Conservation (phyloP, 179 eudicot species). For the Pouteria campechiana region DNA sequence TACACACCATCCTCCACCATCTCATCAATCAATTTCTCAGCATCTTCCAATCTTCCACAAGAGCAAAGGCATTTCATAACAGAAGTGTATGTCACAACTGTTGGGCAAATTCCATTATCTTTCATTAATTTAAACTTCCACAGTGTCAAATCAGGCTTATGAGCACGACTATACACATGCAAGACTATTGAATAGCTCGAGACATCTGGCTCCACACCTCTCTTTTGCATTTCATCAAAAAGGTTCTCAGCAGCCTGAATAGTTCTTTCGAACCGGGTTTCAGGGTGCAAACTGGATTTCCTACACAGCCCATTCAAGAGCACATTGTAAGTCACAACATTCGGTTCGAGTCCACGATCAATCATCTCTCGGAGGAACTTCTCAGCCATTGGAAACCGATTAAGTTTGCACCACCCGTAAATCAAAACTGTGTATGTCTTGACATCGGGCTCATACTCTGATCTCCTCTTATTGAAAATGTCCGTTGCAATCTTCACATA, state of each 20-base stretch:
- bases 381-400: slow-evolving; percentile 49
- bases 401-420: slow-evolving; percentile 79
- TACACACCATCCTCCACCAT: slow-evolving; percentile 62
- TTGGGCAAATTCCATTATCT: slow-evolving; percentile 60
- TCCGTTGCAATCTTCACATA: slow-evolving; percentile 64
- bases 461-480: slow-evolving; percentile 50
- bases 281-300: slow-evolving; percentile 77
- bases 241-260: slow-evolving; percentile 61
- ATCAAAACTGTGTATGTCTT: slow-evolving; percentile 71
- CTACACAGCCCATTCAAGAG: slow-evolving; percentile 81
- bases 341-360: slow-evolving; percentile 58
- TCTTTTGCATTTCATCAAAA: slow-evolving; percentile 76
- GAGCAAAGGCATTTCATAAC: slow-evolving; percentile 87
- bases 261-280: slow-evolving; percentile 59
- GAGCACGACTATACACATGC: slow-evolving; percentile 90
- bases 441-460: slow-evolving; percentile 22
- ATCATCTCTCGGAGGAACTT: slow-evolving; percentile 69
- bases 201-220: slow-evolving; percentile 86
- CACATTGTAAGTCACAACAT: slow-evolving; percentile 74
- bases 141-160: slow-evolving; percentile 59
- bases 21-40: slow-evolving; percentile 51
- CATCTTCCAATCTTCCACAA: slow-evolving; percentile 77
- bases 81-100: slow-evolving; percentile 73
- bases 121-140: slow-evolving; percentile 67
- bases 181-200: slow-evolving; percentile 80